Base-by-base conservation (phyloP, 768 basidiomycete genomes). In the Kondoa malvinella region DNA sequence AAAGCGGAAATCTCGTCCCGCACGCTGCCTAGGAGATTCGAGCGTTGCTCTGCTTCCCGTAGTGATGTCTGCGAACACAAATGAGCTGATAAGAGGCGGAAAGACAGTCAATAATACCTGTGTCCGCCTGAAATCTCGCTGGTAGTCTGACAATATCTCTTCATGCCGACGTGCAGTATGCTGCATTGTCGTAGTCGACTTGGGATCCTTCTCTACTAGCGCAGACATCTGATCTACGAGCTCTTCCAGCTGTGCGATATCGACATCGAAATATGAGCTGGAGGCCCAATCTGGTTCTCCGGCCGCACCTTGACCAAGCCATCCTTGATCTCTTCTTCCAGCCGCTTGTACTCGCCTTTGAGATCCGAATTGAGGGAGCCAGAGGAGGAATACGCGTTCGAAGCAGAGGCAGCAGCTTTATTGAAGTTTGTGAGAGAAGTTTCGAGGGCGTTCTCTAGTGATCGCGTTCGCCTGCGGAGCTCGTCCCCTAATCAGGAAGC, bases 371-470 rank as follows among this genome's bases (percentile, higher is more conserved):
- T 86, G 84, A 58, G 79, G 80, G 1, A 87, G 83, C 82, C 70
- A 86, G 81, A 32, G 80, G 81, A 57, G 12, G 71, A 67, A 60
- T 73, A 72, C 3, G 70, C 70, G 4, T 76, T 72, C 0, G 76
- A 74, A 34, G 78, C 77, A 14, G 72, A 74, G 2, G 87, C 83
- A 4, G 88, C 90, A 56, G 95, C 80, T 72, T 89, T 88, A 25
- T 89, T 84, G 78, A 97, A 97, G 12, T 89, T 81, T 0, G 89
- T 89, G 32, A 99, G 81, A 76, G 95, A 94, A 33, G 87, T 80
- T 75, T 95, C 90, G 71, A 97, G 87, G 27, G 90, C 82, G 59
- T 90, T 89, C 76, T 97, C 94, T 30, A 96, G 84, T 2, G 92
- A 92, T 73, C 92, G 82, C 78, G 89, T 89, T 77, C 94, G 91